Percentiles rank a stretch among this genome's conserved stretches.
Evolutionary conservation across 2,329 filamentous ascomycete species (phyloP).

Genomic region (Sporothrix globosa): DNA sequence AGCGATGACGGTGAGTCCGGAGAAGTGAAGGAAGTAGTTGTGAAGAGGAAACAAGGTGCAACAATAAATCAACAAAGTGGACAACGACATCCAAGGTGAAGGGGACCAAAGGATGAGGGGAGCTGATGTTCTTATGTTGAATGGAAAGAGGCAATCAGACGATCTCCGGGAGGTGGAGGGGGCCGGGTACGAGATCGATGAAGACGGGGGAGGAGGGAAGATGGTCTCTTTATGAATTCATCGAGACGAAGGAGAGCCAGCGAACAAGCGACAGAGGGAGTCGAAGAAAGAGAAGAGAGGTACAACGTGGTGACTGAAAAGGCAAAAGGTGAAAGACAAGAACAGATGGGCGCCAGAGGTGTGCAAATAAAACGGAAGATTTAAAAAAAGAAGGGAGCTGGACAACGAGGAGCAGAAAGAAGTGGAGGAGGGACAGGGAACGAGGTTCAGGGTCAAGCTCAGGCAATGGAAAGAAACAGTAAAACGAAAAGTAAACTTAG

Average conservation of each 20-base stretch:
- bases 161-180: slow-evolving; percentile 31
- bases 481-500: slow-evolving; percentile 7
- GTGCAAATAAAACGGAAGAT: not conserved
- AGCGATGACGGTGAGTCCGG: slow-evolving; percentile 11
- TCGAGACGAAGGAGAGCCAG: slow-evolving; percentile 13
- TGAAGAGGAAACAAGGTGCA: not conserved
- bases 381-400: not conserved
- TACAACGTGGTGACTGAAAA: slow-evolving; percentile 4
- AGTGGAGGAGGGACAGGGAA: slow-evolving; percentile 26
- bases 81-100: not conserved
- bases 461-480: not conserved
- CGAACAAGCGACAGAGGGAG: not conserved
- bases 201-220: slow-evolving; percentile 17
- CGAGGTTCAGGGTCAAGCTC: slow-evolving; percentile 7
- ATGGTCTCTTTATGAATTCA: slow-evolving; percentile 34
- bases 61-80: not conserved
- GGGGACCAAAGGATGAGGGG: not conserved
- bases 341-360: not conserved
- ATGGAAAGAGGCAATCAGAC: slow-evolving; percentile 17
- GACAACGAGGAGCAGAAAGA: not conserved
- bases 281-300: not conserved
- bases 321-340: slow-evolving; percentile 25
- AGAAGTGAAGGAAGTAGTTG: not conserved
- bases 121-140: slow-evolving; percentile 25
- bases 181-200: slow-evolving; percentile 18